A percentile compares a stretch with the other conserved stretches of the same genome.
These are phyloP conservation scores for Lagenidium giganteum DNA, from an alignment of 352 stramenopile species.

Conservation along the genomic window DNA sequence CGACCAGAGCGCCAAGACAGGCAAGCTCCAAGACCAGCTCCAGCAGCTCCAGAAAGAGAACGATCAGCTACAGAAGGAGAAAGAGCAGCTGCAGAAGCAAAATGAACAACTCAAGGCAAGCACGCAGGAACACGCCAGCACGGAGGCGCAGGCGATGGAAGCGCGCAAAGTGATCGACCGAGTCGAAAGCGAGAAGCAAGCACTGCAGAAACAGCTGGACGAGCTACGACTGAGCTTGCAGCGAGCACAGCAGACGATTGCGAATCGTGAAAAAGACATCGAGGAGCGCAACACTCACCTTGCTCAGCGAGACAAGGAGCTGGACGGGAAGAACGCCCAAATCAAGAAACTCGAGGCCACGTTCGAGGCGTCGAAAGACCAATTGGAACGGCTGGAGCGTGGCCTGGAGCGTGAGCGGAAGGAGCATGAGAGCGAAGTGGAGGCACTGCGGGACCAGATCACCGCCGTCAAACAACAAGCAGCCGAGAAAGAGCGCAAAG, in stretches of 20 bases:
- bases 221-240: too few relatives aligned
- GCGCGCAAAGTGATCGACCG: neutral
- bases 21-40: neutral
- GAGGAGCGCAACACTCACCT: too few relatives aligned
- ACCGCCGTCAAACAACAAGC: constrained; percentile 5
- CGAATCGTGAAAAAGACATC: too few relatives aligned
- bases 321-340: too few relatives aligned
- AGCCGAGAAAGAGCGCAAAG: constrained; percentile 1
- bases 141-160: neutral
- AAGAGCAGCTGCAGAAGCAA: neutral
- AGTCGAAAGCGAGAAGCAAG: neutral
- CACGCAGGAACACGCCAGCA: too few relatives aligned
- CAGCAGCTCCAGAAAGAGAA: constrained; percentile 1
- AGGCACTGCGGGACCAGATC: constrained; percentile 1
- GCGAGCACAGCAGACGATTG: too few relatives aligned
- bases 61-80: neutral
- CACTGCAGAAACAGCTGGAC: neutral
- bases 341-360: constrained; percentile 3
- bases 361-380: too few relatives aligned
- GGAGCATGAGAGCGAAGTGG: constrained; percentile 4
- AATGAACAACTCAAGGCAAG: neutral
- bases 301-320: too few relatives aligned
- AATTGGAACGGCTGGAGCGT: too few relatives aligned
- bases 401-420: constrained; percentile 2
- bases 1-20: neutral